phyloP scores from a whole-genome alignment of 2,329 filamentous ascomycete genomes.

The Malbranchea zuffiana region DNA sequence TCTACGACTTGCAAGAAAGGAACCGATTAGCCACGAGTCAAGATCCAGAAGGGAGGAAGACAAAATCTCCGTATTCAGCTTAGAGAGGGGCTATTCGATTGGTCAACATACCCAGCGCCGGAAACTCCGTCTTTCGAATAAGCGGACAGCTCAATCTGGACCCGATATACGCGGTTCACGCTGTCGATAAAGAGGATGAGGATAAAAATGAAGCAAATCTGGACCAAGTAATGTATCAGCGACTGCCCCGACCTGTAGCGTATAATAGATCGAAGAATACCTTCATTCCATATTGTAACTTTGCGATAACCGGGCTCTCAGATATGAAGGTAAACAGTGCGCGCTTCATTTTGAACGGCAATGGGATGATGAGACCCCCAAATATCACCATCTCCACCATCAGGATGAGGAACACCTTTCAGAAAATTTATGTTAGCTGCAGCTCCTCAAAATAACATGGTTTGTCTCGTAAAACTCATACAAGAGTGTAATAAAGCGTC shows the following conservation, averaged over 20 bases:
- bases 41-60: background rate
- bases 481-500: slow-evolving; percentile 60
- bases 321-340: slow-evolving; percentile 95
- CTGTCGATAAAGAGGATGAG: slow-evolving; percentile 96
- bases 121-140: slow-evolving; percentile 54
- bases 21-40: slow-evolving; percentile 10
- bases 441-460: background rate
- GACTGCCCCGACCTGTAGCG: no score
- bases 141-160: slow-evolving; percentile 74
- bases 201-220: slow-evolving; percentile 98
- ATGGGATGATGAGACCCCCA: slow-evolving; percentile 53
- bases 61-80: background rate
- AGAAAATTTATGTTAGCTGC: slow-evolving; percentile 5
- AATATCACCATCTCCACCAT: slow-evolving; percentile 43
- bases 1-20: slow-evolving; percentile 33
- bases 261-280: slow-evolving; percentile 32
- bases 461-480: slow-evolving; percentile 32
- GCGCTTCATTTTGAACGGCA: slow-evolving; percentile 77
- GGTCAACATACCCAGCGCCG: slow-evolving; percentile 40
- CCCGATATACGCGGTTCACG: slow-evolving; percentile 90
- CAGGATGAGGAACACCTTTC: slow-evolving; percentile 40
- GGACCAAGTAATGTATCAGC: slow-evolving; percentile 15
- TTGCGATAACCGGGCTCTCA: slow-evolving; percentile 72
- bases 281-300: slow-evolving; percentile 95
- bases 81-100: background rate